A percentile compares a stretch with the other conserved stretches of the same genome.
phyloP scores from a whole-genome alignment of 805 yeast genomes.

The Yarrowia sp. region DNA sequence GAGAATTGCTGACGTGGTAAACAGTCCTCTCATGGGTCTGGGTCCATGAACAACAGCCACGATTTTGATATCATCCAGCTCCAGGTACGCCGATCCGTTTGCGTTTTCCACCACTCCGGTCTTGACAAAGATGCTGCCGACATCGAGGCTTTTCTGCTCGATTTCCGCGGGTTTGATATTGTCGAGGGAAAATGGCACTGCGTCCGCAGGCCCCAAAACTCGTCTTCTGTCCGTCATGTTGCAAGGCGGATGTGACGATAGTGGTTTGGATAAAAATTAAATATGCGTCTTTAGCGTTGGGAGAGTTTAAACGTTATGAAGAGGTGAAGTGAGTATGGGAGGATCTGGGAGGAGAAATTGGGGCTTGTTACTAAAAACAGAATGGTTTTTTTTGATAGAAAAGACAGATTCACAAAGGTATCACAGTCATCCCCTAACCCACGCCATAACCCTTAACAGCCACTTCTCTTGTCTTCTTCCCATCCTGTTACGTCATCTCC shows the following conservation, averaged over 20 bases:
- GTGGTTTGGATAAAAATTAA: too few relatives aligned
- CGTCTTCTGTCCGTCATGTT: constrained; percentile 65
- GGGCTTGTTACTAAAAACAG: too few relatives aligned
- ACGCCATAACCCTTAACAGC: too few relatives aligned
- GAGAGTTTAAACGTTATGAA: background rate
- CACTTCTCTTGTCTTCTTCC: too few relatives aligned
- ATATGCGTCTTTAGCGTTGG: background rate
- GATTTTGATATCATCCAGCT: constrained; percentile 56
- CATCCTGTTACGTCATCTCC: background rate
- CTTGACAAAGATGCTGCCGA: constrained; percentile 50
- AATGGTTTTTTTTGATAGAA: too few relatives aligned
- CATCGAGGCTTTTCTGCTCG: constrained; percentile 14
- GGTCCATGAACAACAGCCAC: constrained; percentile 84
- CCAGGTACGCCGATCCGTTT: constrained; percentile 80
- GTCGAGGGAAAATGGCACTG: constrained; percentile 44
- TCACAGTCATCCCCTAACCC: too few relatives aligned
- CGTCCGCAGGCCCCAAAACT: constrained; percentile 75
- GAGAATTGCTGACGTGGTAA: constrained; percentile 60
- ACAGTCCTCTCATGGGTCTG: constrained; percentile 73
- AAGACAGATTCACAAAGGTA: too few relatives aligned
- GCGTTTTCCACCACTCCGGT: constrained; percentile 67
- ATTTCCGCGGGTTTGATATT: constrained; percentile 35
- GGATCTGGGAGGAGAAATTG: too few relatives aligned
- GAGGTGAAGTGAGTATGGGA: too few relatives aligned
- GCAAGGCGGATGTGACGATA: too few relatives aligned